Evolutionary conservation across 2,329 filamentous ascomycete genomes (phyloP).

Genomic region (Fusarium sp.): DNA sequence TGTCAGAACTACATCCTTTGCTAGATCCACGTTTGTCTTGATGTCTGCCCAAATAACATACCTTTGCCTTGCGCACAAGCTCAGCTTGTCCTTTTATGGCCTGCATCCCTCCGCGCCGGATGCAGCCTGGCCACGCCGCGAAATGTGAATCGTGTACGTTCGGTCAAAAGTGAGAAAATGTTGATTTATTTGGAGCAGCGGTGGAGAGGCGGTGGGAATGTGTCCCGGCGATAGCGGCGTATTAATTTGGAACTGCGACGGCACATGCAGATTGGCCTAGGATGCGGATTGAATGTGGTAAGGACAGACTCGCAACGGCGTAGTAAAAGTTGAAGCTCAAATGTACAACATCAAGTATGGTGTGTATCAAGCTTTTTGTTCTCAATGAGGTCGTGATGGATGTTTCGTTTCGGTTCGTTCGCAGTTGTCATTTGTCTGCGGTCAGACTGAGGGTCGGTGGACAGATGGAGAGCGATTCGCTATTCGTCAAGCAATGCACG

Average conservation of each 20-base stretch:
- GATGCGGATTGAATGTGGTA: constrained; percentile 28
- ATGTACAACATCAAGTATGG: constrained; percentile 8
- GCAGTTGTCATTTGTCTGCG: constrained; percentile 29
- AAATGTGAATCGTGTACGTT: constrained; percentile 10
- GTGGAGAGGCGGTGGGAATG: constrained; percentile 28
- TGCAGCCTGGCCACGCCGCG: constrained; percentile 44
- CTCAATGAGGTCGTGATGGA: constrained; percentile 25
- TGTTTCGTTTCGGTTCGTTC: constrained; percentile 36
- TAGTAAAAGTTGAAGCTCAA: constrained; percentile 1
- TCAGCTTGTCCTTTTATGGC: constrained; percentile 69
- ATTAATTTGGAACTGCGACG: constrained; percentile 33
- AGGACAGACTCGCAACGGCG: constrained; percentile 14
- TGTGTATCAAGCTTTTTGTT: constrained; percentile 1
- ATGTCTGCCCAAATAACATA: constrained; percentile 44
- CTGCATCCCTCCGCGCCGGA: constrained; percentile 62
- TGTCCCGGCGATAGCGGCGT: constrained; percentile 39
- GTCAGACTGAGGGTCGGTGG: constrained; percentile 19
- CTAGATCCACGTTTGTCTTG: neutral
- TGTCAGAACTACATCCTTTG: constrained; percentile 6
- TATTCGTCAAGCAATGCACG: constrained; percentile 6
- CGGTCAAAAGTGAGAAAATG: constrained; percentile 6
- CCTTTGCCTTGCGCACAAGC: constrained; percentile 74
- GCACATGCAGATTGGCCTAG: constrained; percentile 42
- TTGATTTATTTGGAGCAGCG: constrained; percentile 24
- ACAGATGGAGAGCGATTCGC: constrained; percentile 10